Evolutionary conservation across 1,284 basidiomycete species (phyloP), one percentile per base, ranked within the genome.

Genomic region (Tilletia horrida): DNA sequence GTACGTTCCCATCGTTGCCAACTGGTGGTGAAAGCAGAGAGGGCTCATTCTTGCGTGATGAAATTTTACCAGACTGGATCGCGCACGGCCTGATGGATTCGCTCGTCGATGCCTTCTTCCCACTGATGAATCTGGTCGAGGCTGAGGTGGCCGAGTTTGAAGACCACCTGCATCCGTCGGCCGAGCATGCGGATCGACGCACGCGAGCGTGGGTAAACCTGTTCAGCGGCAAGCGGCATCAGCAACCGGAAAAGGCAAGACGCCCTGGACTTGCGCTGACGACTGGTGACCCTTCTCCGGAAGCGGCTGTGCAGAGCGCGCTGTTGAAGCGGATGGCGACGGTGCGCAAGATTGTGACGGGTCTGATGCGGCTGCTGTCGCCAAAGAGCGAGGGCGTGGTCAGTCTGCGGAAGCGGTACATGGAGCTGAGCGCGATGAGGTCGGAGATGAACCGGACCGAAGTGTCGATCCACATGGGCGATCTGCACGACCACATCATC

Each of bases 401-500:
- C 13, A 88, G 90, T 68, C 84, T 97, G 67, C 85, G 88, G 67
- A 95, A 95, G 81, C 85, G 93, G 9, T 84, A 83, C 73, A 83
- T 69, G 70, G 86, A 83, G 63, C 65, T 74, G 62, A 83, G 62
- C 23, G 69, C 31, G 67, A 73, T 1, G 72, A 40, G 11, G 35
- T 40, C 35, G 4, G 55, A 1, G 69, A 70, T 18, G 69, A 59
- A 29, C 21, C 55, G 73, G 3, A 72, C 70, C 16, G 77, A 79
- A 67, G 74, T 83, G 31, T 70, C 73, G 4, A 91, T 93, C 18
- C 93, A 97, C 81, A 88, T 96, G 83, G 92, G 91, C 57, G 94
- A 97, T 82, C 87, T 97, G 2, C 91, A 94, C 85, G 93, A 97
- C 83, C 94, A 97, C 82, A 93, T 97, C 71, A 83, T 94, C 35